phyloP scores from a whole-genome alignment of 768 basidiomycete species.

The Hemileccinum impolitum region DNA sequence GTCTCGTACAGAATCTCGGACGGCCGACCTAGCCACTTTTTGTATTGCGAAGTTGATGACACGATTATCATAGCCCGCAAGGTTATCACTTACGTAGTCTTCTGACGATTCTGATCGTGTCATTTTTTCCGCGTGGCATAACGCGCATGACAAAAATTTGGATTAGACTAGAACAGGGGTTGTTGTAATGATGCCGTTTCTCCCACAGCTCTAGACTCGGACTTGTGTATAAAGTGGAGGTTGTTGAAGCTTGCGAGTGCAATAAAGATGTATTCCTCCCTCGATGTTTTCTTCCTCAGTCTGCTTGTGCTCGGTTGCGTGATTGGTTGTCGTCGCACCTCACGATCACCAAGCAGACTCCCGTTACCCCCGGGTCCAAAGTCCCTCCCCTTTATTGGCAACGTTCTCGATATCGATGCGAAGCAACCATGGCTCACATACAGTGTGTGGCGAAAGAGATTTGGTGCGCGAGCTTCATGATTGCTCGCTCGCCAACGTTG shows the following conservation, averaged over 20 bases:
- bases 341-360: constrained; percentile 4
- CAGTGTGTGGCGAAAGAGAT: constrained; percentile 26
- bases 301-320: constrained; percentile 11
- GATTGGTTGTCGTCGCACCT: constrained; percentile 5
- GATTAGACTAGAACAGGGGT: constrained; percentile 12
- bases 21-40: constrained; percentile 3
- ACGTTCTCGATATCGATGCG: constrained; percentile 21
- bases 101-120: constrained; percentile 11
- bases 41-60: constrained; percentile 11
- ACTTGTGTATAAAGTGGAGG: constrained; percentile 16
- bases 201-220: not conserved
- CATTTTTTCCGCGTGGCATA: constrained; percentile 9
- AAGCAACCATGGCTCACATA: constrained; percentile 27
- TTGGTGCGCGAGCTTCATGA: constrained; percentile 15
- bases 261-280: constrained; percentile 11
- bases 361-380: constrained; percentile 24
- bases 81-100: constrained; percentile 26
- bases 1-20: constrained; percentile 8
- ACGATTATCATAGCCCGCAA: constrained; percentile 18
- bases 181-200: constrained; percentile 6
- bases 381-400: constrained; percentile 24
- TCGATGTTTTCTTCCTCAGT: constrained; percentile 7
- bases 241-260: not conserved
- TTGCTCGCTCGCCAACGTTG: not conserved
- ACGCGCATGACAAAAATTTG: not conserved